Evolutionary conservation across 2,329 filamentous ascomycete genomes (phyloP), one percentile per base, ranked within the genome.

Genomic region (Bipolaris gigantea): DNA sequence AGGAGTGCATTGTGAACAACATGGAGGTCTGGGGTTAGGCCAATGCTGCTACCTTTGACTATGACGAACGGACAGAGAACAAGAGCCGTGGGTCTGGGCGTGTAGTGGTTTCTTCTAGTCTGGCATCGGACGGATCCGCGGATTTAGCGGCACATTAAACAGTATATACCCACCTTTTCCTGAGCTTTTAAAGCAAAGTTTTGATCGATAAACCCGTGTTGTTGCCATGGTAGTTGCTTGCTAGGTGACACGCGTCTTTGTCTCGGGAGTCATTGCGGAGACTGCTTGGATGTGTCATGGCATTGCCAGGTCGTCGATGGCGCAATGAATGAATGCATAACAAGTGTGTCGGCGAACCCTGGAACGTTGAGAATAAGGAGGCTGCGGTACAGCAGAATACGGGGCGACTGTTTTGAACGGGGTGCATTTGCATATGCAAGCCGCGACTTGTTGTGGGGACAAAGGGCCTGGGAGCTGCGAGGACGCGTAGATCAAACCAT

Each of bases 1-100:
- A 86, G 65, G 65, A 66, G 10, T 90, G 89, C 68, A 76, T 86
- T 21, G 74, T 92, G 54, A 79, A 77, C 57, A 85, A 86, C 50
- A 75, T 90, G 69, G 76, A 82, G 61, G 76, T 67, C n/a, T 76
- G 76, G 74, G 66, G 69, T 44, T 75, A 64, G 71, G 52, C 36
- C 8, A 5, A 19, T n/a, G 21, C 47, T n/a, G n/a, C n/a, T 30
- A 23, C 7, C 30, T 5, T 36, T 25, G 30, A 15, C 21, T 44
- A 50, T 30, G 8, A 21, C 8, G 11, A 36, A 46, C n/a, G 33
- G 3, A 30, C 30, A 47, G 44, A 38, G 36, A 54, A 30, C 27
- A 30, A 21, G 48, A 33, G 15, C 18, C 33, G 41, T 34, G 34
- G 23, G n/a, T 39, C 30, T 18, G 35, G 32, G 35, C 30, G 47